phyloP scores from a whole-genome alignment of 2,329 filamentous ascomycete species.

The Epichloe glyceriae region DNA sequence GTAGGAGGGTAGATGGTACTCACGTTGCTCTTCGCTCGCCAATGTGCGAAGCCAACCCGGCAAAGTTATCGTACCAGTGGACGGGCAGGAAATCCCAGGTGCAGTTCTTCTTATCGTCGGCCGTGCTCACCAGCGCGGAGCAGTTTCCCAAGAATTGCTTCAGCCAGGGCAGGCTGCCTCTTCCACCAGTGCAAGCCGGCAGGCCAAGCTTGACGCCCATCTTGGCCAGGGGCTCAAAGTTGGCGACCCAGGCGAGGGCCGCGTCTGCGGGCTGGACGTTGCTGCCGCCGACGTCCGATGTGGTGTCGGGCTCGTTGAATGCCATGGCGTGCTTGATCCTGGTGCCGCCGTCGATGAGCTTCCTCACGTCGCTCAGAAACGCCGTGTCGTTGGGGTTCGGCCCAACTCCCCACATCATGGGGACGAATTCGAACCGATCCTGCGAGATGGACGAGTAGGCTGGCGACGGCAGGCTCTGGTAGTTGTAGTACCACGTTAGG shows the following conservation, averaged over 20 bases:
- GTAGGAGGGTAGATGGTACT: constrained; percentile 7
- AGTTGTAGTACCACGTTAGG: constrained; percentile 82
- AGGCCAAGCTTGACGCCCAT: constrained; percentile 56
- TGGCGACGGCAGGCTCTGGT: constrained; percentile 42
- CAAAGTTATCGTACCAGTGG: constrained; percentile 59
- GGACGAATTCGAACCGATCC: constrained; percentile 57
- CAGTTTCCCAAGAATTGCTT: constrained; percentile 51
- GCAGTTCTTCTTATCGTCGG: constrained; percentile 33
- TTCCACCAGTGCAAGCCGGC: constrained; percentile 54
- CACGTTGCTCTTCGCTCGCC: constrained; percentile 33
- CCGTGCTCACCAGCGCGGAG: constrained; percentile 39
- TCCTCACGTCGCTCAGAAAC: constrained; percentile 48
- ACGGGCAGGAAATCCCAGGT: constrained; percentile 51
- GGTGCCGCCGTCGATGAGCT: constrained; percentile 34
- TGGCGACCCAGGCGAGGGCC: constrained; percentile 54
- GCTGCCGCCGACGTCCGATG: constrained; percentile 43
- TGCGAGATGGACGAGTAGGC: constrained; percentile 36
- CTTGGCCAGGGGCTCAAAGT: constrained; percentile 55
- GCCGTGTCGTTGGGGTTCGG: constrained; percentile 35
- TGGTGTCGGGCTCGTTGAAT: constrained; percentile 69
- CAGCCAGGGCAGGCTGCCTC: constrained; percentile 52
- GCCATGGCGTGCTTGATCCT: constrained; percentile 57
- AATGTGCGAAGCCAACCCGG: constrained; percentile 53
- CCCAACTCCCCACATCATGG: constrained; percentile 63
- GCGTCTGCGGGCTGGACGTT: constrained; percentile 46